Conservation (phyloP, 2,329 filamentous ascomycete species). For the Arthrobotrys entomopaga region DNA sequence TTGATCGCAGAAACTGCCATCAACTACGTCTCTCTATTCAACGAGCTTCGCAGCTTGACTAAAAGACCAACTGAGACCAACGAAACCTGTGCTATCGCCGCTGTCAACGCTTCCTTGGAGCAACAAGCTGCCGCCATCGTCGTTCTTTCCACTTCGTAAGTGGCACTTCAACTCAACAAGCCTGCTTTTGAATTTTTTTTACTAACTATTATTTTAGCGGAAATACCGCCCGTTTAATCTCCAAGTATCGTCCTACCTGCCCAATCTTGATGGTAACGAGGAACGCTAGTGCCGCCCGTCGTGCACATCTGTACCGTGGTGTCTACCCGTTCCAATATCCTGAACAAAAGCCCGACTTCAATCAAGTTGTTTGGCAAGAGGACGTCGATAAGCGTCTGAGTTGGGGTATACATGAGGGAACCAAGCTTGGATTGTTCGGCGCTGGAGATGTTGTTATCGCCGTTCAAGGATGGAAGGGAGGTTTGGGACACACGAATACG, state of each 20-base stretch:
- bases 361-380: conserved; percentile 94
- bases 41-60: conserved; percentile 87
- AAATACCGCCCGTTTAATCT: conserved; percentile 90
- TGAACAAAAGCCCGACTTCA: conserved; percentile 93
- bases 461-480: conserved; percentile 90
- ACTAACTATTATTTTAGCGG: conserved; percentile 66
- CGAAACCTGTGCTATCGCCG: conserved; percentile 96
- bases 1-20: conserved; percentile 96
- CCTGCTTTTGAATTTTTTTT: background rate
- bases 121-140: conserved; percentile 96
- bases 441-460: conserved; percentile 80
- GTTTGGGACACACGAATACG: conserved; percentile 92
- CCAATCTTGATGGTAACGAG: conserved; percentile 99
- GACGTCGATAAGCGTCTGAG: conserved; percentile 97
- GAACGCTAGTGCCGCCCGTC: conserved; percentile 83
- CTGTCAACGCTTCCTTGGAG: conserved; percentile 93
- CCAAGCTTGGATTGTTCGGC: conserved; percentile 80
- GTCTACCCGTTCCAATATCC: conserved; percentile 98
- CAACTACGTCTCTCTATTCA: conserved; percentile 94
- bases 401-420: conserved; percentile 90
- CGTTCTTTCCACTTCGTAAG: conserved; percentile 87
- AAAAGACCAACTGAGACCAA: conserved; percentile 85
- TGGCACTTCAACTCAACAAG: conserved; percentile 25
- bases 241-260: conserved; percentile 98
- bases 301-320: conserved; percentile 94